Base-by-base conservation (phyloP, 805 yeast species). In the Metschnikowia anglica region DNA sequence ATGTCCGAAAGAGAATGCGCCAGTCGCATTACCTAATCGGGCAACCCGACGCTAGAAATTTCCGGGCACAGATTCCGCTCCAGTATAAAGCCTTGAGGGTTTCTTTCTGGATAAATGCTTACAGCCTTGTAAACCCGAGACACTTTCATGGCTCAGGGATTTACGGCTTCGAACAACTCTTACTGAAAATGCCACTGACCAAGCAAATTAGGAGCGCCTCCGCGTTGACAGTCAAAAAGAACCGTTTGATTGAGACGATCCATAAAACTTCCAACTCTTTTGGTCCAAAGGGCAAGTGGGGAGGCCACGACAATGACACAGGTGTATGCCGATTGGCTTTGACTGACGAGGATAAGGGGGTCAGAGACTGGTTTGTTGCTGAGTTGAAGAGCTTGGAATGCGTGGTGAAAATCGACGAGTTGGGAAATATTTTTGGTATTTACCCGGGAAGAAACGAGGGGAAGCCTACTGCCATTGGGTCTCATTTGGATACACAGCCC, bases 401-500 rank as follows among this genome's bases (percentile, higher is more conserved):
- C 55, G 57, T 64, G 23, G 71, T 82, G 21, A 76, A 72, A 23
- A 63, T 83, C 25, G 90, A 83, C 61, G 72, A 77, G 49, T 71
- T 83, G 60, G 90, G 90, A 16, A 81, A 79, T 59, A 80, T 83
- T 16, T 83, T 83, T 63, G 83, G 84, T 7, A 67, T 77, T 9
- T 80, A 71, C 44, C 83, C 85, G 0, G 88, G 88, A 4, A 60
- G 66, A 46, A 53, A 57, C 7, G 47, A 41, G 1, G 72, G 70
- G 1, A 59, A 71, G 3, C 84, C 88, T 12, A 81, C 81, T 1
- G 87, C 78, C 12, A 80, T 83, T 46, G 89, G 89, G 0, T 81
- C 88, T 0, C 89, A 83, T 60, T 63, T 83, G 44, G 90, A 83
- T 53, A 83, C 90, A 0, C 89, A 83, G 61, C 89, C 89, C 23